Conservation (phyloP, 495 filamentous ascomycete genomes). For the Letharia columbiana region DNA sequence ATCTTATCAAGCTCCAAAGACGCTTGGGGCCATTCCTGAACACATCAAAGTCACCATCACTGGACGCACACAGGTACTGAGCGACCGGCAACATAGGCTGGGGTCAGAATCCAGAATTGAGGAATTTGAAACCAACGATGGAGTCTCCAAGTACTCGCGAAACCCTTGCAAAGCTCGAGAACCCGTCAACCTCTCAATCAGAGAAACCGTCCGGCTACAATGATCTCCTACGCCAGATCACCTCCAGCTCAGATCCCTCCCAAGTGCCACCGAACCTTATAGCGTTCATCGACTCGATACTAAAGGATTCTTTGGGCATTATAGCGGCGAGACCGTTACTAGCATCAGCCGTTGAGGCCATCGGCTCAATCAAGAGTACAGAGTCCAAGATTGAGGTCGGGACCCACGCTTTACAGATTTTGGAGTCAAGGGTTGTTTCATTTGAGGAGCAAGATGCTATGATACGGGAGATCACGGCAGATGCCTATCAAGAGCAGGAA, state of each 20-base stretch:
- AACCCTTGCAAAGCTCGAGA: conserved; percentile 47
- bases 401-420: conserved; percentile 53
- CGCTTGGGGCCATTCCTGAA: neutral
- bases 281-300: conserved; percentile 58
- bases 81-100: neutral
- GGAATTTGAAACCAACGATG: conserved; percentile 33
- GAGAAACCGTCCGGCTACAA: conserved; percentile 57
- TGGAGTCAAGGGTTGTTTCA: conserved; percentile 58
- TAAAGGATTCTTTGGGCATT: conserved; percentile 61
- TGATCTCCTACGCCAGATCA: conserved; percentile 55
- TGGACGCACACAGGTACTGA: neutral
- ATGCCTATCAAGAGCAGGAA: conserved; percentile 72
- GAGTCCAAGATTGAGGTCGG: conserved; percentile 63
- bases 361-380: conserved; percentile 45
- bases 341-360: conserved; percentile 51
- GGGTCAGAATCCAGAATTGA: neutral
- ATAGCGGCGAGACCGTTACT: conserved; percentile 67
- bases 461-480: conserved; percentile 72
- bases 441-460: conserved; percentile 77
- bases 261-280: conserved; percentile 56
- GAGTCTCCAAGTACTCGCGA: conserved; percentile 50
- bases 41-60: neutral
- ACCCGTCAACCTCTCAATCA: conserved; percentile 39
- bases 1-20: too few species aligned
- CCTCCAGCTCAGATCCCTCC: conserved; percentile 44